Evolutionary conservation across 2,329 filamentous ascomycete species (phyloP).

Genomic region (Helminthosporium solani): DNA sequence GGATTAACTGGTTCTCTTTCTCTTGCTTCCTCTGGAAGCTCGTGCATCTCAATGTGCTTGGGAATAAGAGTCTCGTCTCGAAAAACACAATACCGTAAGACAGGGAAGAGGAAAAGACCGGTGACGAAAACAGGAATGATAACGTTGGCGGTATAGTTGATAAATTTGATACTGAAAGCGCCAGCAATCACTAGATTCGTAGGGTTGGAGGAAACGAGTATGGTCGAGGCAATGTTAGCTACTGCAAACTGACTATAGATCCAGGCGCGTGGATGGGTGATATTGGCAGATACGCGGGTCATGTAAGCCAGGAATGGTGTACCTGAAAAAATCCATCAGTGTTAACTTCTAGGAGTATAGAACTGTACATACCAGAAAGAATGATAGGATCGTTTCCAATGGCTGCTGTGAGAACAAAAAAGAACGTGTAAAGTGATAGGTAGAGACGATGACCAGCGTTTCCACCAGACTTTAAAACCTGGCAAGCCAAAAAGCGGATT

Average conservation of each 20-base stretch:
- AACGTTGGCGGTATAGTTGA: slow-evolving; percentile 75
- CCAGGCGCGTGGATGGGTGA: slow-evolving; percentile 69
- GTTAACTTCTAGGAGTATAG: no score
- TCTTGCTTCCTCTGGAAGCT: slow-evolving; percentile 60
- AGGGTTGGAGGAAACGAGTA: slow-evolving; percentile 75
- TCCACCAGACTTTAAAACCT: slow-evolving; percentile 67
- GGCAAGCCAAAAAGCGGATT: slow-evolving; percentile 70
- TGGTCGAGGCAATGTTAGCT: slow-evolving; percentile 72
- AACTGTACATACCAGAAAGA: no score
- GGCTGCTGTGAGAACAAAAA: slow-evolving; percentile 66
- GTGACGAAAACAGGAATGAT: slow-evolving; percentile 71
- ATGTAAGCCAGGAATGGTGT: slow-evolving; percentile 76
- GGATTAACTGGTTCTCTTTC: slow-evolving; percentile 65
- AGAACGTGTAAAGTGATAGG: slow-evolving; percentile 73
- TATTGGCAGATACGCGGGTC: slow-evolving; percentile 73
- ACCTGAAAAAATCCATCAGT: slow-evolving; percentile 72
- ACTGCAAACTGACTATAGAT: slow-evolving; percentile 71
- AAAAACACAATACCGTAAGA: slow-evolving; percentile 70
- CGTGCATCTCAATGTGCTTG: slow-evolving; percentile 65
- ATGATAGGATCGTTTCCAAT: slow-evolving; percentile 78
- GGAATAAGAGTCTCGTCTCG: slow-evolving; percentile 65
- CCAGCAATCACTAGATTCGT: slow-evolving; percentile 74
- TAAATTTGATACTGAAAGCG: slow-evolving; percentile 70
- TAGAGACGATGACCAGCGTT: slow-evolving; percentile 67
- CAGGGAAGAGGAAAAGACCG: slow-evolving; percentile 66